phyloP scores from a whole-genome alignment of 1,284 basidiomycete genomes.

The Leccinum ponderosum region DNA sequence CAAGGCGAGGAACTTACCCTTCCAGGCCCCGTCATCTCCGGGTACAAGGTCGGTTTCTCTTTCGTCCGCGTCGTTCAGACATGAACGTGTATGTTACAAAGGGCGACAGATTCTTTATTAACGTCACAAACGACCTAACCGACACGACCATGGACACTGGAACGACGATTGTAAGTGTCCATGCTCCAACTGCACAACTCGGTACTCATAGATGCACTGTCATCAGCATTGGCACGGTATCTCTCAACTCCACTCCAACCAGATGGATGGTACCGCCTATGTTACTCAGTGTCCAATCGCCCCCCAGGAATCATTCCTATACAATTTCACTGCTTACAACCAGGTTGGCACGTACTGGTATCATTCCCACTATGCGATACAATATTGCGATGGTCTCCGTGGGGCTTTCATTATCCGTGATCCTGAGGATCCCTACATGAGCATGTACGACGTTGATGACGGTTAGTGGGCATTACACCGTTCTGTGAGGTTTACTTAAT shows the following conservation, averaged over 20 bases:
- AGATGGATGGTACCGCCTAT: conserved; percentile 24
- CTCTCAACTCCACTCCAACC: conserved; percentile 11
- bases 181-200: conserved; percentile 26
- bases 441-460: conserved; percentile 44
- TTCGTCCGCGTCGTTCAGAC: not conserved
- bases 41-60: conserved; percentile 9
- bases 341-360: conserved; percentile 44
- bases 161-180: conserved; percentile 27
- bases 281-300: conserved; percentile 47
- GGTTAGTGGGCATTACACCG: conserved; percentile 20
- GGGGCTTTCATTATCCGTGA: not conserved
- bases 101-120: conserved; percentile 21
- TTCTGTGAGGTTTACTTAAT: not conserved
- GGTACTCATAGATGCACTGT: not conserved
- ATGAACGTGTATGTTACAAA: not conserved
- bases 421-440: not conserved
- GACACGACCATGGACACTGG: conserved; percentile 28
- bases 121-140: conserved; percentile 26
- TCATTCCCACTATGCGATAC: conserved; percentile 19
- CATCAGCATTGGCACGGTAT: conserved; percentile 37
- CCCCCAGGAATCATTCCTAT: conserved; percentile 36
- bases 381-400: not conserved
- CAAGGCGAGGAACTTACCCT: conserved; percentile 1
- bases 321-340: conserved; percentile 34
- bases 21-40: conserved; percentile 16